Conservation (phyloP, 176 grass and related monocot species). For the Thalia dealbata region DNA sequence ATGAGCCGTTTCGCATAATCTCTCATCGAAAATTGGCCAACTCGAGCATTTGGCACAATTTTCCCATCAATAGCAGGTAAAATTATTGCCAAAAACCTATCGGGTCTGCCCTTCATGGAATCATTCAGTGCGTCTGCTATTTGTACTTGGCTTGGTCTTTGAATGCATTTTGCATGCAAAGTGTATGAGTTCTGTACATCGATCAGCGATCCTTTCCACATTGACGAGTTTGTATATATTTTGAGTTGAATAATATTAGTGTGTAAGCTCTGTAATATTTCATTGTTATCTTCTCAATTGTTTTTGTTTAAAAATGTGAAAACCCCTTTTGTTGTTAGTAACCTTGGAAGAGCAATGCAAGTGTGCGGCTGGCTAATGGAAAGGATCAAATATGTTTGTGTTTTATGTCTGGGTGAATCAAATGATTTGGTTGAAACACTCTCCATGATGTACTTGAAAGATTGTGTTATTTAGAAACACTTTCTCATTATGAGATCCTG, state of each 20-base stretch:
- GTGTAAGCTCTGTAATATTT: background rate
- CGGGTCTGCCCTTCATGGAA: background rate
- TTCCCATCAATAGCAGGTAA: background rate
- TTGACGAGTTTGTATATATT: background rate
- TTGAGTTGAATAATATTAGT: background rate
- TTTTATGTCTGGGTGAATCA: no score
- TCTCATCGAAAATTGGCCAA: background rate
- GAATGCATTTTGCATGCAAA: background rate
- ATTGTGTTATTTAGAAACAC: no score
- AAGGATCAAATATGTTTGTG: no score
- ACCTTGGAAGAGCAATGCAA: no score
- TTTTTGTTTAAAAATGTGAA: background rate
- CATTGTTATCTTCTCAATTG: background rate
- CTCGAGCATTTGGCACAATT: background rate
- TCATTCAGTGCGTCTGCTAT: no score
- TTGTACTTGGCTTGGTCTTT: background rate
- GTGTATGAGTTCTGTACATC: background rate
- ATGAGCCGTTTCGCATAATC: background rate
- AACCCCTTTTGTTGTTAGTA: no score
- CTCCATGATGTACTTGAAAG: no score
- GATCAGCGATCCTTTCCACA: background rate
- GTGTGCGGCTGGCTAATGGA: no score
- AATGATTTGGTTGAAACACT: no score
- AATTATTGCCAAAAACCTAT: conserved; percentile 2
- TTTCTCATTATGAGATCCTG: no score